Base-by-base conservation (phyloP, 2,329 filamentous ascomycete species). In the Penicillium paneum region DNA sequence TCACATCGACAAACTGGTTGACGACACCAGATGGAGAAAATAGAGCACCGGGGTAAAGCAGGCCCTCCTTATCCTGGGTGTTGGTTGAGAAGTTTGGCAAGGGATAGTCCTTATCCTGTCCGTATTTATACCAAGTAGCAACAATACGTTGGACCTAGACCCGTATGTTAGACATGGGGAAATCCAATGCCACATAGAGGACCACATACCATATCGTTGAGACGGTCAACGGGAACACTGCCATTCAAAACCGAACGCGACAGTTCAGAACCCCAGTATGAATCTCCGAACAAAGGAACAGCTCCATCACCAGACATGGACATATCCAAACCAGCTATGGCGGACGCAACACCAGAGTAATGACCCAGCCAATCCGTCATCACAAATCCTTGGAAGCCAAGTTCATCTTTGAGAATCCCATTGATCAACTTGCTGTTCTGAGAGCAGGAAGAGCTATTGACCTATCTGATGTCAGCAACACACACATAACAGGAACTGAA, bases 351-450 rank as follows among this genome's bases (percentile, higher is more conserved):
- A 1, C 83, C 83, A 0, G 79, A 79, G 51, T 84, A 78, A 52
- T 88, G 84, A 0, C 83, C 83, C 26, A 81, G 71, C 86, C 87
- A 90, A 68, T 91, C 88, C 0, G 83, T 85, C 76, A 89, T 84
- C 24, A 89, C 82, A 61, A 74, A 85, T 65, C 88, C 88, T 61
- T 89, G 86, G 61, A 90, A 90, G 0, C 85, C 86, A 45, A 90
- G 77, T 71, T 91, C 88, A 42, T 87, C 86, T 63, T 91, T 91
- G 8, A 90, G 75, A 3, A 91, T 76, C 0, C 83, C 84, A 59
- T 90, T 90, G 49, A 88, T 77, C 13, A 86, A 72, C 65, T 86
- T 86, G 57, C 83, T 84, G 65, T 90, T 90, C 56, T 87, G 84
- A 54, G 83, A 88, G 5, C 80, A 79, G 15, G 86, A 83, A 0